A percentile compares a stretch with the other conserved stretches of the same genome.
phyloP scores from a whole-genome alignment of 306 rosid species.

The Quercus engelmannii region DNA sequence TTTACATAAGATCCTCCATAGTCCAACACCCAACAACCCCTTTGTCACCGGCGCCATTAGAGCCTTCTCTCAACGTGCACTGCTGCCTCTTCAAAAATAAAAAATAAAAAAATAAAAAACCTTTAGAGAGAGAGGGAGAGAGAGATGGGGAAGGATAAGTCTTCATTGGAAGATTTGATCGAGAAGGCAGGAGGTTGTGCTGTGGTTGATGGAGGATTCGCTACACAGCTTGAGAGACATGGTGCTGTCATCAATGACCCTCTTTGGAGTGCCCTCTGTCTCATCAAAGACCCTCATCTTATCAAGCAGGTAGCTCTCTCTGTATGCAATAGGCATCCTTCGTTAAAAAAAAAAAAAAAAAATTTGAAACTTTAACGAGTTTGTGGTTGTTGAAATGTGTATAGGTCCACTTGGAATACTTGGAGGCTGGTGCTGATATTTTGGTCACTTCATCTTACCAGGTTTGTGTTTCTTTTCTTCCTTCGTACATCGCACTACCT shows the following conservation, averaged over 20 bases:
- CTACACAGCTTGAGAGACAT: conserved; percentile 79
- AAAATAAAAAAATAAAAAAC: not conserved
- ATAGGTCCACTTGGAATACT: conserved; percentile 79
- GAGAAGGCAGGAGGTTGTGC: conserved; percentile 69
- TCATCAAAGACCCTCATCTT: conserved; percentile 62
- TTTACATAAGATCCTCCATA: too few relatives aligned
- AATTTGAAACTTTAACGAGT: not conserved
- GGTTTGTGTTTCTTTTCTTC: conserved; percentile 31
- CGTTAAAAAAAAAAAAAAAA: not conserved
- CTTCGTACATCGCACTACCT: not conserved
- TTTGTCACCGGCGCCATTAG: not conserved
- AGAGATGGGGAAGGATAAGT: conserved; percentile 30
- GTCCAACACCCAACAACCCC: not conserved
- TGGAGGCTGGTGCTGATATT: conserved; percentile 83
- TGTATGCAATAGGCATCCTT: not conserved
- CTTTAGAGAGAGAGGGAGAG: not conserved
- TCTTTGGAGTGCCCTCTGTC: conserved; percentile 86
- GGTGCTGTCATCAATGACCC: conserved; percentile 75
- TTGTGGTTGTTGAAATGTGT: not conserved
- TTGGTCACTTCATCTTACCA: conserved; percentile 89
- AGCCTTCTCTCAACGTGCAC: not conserved
- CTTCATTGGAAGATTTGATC: conserved; percentile 60
- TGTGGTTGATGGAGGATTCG: conserved; percentile 76
- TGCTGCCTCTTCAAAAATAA: not conserved
- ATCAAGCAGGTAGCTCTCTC: conserved; percentile 42